Conservation (phyloP, 2,329 filamentous ascomycete species). For the Monosporascus sp. region DNA sequence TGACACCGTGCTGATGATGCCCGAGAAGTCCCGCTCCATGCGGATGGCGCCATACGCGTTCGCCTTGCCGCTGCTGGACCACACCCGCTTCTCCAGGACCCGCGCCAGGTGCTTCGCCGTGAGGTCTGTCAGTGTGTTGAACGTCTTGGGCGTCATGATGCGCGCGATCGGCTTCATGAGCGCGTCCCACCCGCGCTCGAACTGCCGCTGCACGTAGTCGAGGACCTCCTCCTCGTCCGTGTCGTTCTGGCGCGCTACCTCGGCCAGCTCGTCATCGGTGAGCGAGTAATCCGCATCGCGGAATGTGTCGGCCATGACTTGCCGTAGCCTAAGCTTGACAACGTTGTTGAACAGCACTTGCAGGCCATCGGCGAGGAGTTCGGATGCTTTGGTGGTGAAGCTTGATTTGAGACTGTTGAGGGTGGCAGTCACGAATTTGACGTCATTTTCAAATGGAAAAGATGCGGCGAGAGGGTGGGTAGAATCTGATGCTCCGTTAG, state of each 20-base stretch:
- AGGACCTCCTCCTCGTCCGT: constrained; percentile 47
- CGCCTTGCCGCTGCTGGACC: constrained; percentile 71
- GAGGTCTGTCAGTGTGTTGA: constrained; percentile 66
- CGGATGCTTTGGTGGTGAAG: constrained; percentile 72
- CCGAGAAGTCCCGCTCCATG: constrained; percentile 66
- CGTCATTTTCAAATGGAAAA: constrained; percentile 78
- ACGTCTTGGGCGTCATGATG: constrained; percentile 73
- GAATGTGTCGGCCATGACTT: constrained; percentile 82
- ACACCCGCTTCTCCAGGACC: constrained; percentile 81
- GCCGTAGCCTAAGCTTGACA: constrained; percentile 76
- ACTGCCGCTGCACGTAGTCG: constrained; percentile 72
- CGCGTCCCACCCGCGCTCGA: constrained; percentile 79
- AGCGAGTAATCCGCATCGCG: constrained; percentile 83
- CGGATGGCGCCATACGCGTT: constrained; percentile 69
- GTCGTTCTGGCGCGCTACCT: constrained; percentile 48
- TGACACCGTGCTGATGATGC: constrained; percentile 56
- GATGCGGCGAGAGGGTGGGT: constrained; percentile 49
- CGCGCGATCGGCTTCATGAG: constrained; percentile 81
- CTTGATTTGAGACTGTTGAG: constrained; percentile 63
- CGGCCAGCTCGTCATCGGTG: constrained; percentile 54
- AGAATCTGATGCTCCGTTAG: constrained; percentile 27
- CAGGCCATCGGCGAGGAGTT: constrained; percentile 78
- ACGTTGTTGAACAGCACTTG: constrained; percentile 84
- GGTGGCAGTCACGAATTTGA: constrained; percentile 59
- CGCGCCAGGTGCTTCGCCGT: constrained; percentile 71